Conservation (phyloP, 768 basidiomycete species). For the Leccinum rimulosum region DNA sequence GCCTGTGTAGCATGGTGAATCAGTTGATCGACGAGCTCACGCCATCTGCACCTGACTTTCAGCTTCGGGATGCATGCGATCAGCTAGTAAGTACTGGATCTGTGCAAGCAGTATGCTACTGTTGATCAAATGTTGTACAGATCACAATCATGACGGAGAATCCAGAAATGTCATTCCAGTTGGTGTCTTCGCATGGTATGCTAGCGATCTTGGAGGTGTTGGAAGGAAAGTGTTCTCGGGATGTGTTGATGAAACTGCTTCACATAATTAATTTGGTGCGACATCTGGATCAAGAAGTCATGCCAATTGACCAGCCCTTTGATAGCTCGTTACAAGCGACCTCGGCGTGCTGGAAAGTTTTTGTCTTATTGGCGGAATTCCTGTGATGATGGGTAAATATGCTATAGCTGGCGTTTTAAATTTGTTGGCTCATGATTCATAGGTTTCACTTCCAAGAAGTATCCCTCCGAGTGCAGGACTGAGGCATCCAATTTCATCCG, state of each 20-base stretch:
- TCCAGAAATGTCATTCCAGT: slow-evolving; percentile 83
- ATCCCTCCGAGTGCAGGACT: slow-evolving; percentile 88
- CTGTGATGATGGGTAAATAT: slow-evolving; percentile 83
- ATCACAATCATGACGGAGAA: slow-evolving; percentile 71
- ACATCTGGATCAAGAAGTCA: not conserved
- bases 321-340: slow-evolving; percentile 65
- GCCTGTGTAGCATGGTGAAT: slow-evolving; percentile 76
- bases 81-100: slow-evolving; percentile 61
- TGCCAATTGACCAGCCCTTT: not conserved
- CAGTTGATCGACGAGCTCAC: slow-evolving; percentile 85
- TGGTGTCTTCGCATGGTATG: slow-evolving; percentile 93
- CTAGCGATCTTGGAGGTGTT: slow-evolving; percentile 91
- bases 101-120: not conserved
- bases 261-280: slow-evolving; percentile 85
- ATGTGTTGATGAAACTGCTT: slow-evolving; percentile 81
- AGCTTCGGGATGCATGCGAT: slow-evolving; percentile 81
- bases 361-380: slow-evolving; percentile 93
- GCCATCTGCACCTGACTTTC: slow-evolving; percentile 77
- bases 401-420: not conserved
- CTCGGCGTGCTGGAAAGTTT: slow-evolving; percentile 90
- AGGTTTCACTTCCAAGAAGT: slow-evolving; percentile 95
- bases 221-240: slow-evolving; percentile 81
- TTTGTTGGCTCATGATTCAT: slow-evolving; percentile 4
- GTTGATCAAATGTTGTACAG: slow-evolving; percentile 39
- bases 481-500: slow-evolving; percentile 96